Conservation (phyloP, 495 filamentous ascomycete species). For the Aspergillus steynii region DNA sequence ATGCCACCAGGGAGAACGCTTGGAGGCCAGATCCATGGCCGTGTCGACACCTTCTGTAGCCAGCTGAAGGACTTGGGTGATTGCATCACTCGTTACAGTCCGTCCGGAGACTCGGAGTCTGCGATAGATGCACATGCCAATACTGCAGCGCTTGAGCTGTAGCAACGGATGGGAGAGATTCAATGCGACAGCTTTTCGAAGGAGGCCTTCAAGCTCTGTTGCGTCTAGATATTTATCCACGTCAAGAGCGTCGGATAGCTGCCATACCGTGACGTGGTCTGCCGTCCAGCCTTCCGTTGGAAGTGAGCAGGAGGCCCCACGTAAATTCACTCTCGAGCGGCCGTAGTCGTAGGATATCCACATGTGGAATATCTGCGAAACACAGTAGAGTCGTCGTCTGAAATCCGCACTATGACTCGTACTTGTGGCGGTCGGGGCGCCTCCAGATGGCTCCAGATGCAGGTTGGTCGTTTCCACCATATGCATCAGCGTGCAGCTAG, state of each 20-base stretch:
- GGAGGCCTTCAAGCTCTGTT: slow-evolving; percentile 13
- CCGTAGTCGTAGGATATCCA: slow-evolving; percentile 37
- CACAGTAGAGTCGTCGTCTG: slow-evolving; percentile 24
- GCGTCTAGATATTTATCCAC: slow-evolving; percentile 4
- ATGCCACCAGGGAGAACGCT: slow-evolving; percentile 38
- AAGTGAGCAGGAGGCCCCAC: slow-evolving; percentile 15
- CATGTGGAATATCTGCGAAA: slow-evolving; percentile 28
- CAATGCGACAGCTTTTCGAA: neutral
- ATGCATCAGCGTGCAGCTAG: slow-evolving; percentile 43
- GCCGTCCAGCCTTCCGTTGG: neutral
- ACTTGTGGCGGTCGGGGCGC: neutral
- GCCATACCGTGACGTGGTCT: slow-evolving; percentile 14
- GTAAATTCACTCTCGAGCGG: slow-evolving; percentile 25
- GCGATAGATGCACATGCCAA: slow-evolving; percentile 7
- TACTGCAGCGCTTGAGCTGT: neutral
- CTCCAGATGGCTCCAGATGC: slow-evolving; percentile 29
- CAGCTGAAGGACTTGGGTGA: neutral
- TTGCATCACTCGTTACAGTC: too few relatives aligned
- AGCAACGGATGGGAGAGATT: slow-evolving; percentile 6
- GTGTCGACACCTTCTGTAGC: slow-evolving; percentile 13
- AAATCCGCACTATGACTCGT: slow-evolving; percentile 10
- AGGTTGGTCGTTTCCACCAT: slow-evolving; percentile 40
- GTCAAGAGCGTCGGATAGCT: slow-evolving; percentile 16
- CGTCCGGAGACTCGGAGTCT: slow-evolving; percentile 4
- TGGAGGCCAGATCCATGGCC: slow-evolving; percentile 7